Base-by-base conservation (phyloP, 345 rosid genomes). In the Erucastrum elatum region DNA sequence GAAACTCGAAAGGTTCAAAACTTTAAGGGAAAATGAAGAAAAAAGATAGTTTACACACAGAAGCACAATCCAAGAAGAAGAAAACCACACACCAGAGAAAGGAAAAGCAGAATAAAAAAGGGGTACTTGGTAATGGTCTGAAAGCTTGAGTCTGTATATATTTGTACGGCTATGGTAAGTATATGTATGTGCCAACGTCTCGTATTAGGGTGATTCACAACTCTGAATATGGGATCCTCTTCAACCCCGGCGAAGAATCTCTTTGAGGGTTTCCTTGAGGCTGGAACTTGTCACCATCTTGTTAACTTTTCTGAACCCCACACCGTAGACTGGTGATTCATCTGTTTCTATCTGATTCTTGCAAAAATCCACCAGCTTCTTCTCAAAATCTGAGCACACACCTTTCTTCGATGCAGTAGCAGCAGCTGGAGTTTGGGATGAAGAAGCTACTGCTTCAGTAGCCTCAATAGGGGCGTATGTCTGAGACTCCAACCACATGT, bases 341-440 rank as follows among this genome's bases (percentile, higher is more conserved):
- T 94, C 95, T 16, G 86, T 75, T 12, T 86, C 85, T 0, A 94
- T 94, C 78, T 92, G 92, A 62, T 88, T 64, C 76, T 72, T 82
- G 85, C 85, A 94, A 74, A 94, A 94, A 75, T 94, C 71, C 0
- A 94, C 90, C 4, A 92, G 86, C 72, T 81, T 87, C 13, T 83
- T 87, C 60, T 92, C 96, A 3, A 75, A 88, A 1, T 55, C 66
- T 21, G 96, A 86, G 44, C 25, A 15, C 0, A 0, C 25, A 15
- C 58, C 8, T 15, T 51, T 15, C 17, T 51, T 51, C 3, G 58
- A 51, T 8, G 21, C 3, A 44, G 51, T 44, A 44, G 51, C 51
- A 44, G 51, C 51, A n/a, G n/a, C n/a, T 10, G 51, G 4, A 44
- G 15, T 11, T n/a, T 12, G 15, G 13, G 51, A 12, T 13, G n/a